Evolutionary conservation across 1,284 basidiomycete genomes (phyloP), one percentile per base, ranked within the genome.

Genomic region (Ustilago esculenta): DNA sequence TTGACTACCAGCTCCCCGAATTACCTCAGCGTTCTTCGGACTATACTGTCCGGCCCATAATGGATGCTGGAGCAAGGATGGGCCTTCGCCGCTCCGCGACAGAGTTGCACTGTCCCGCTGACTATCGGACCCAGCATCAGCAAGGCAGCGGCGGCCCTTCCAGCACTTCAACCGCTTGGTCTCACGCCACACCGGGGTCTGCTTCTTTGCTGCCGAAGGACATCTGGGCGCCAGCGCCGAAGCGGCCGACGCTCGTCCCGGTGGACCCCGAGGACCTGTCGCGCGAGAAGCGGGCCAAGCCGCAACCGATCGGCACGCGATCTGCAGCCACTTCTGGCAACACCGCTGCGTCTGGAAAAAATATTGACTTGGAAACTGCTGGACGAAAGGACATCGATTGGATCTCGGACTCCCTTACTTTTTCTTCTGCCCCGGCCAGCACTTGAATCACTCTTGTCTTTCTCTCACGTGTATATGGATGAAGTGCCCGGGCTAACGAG

Each of bases 181-280:
- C n/a, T n/a, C n/a, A n/a, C n/a, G n/a, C 23, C 15, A 14, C 30
- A 17, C 27, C 30, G 3, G 42, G 36, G 25, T 3, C 42, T 1
- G 7, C 35, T 3, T 42, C 45, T 8, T 30, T 25, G 15, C 46
- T 58, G 23, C 49, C 58, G 11, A 49, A 37, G 20, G 59, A 61
- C 5, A 69, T 69, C 20, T 69, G 66, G 66, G 66, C 66, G 2
- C 66, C 66, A 8, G 59, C 66, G 7, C 59, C 59, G 1, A 63
- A 55, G 25, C 54, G 58, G 23, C 46, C 59, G 5, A 52, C 47
- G 9, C 50, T 46, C 6, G 34, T 63, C 15, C 54, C 34, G 9
- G 52, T 55, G 1, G 66, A 69, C 34, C 66, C 66, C 3, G 66
- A 63, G 25, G 51, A 54, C 32, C 34, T 57, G 5, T 52, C 65